Conservation (phyloP, 441 rosid genomes). For the Gossypium schwendimanii region DNA sequence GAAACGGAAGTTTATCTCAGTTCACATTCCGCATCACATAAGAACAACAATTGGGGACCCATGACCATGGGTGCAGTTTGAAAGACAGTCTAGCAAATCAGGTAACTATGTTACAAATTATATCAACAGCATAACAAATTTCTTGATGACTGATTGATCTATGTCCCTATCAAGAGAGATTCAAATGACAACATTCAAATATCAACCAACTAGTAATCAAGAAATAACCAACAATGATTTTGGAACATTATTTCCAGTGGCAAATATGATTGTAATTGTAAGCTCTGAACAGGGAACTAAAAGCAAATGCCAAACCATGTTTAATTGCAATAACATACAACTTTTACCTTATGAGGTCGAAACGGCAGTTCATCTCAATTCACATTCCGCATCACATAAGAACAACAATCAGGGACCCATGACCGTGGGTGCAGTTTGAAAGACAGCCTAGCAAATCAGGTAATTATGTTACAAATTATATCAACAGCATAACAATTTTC, state of each 20-base stretch:
- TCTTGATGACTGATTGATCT: neutral
- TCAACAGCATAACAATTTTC: neutral
- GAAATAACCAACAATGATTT: neutral
- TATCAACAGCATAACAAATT: neutral
- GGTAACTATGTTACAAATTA: neutral
- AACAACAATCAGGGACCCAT: neutral
- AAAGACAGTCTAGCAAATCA: neutral
- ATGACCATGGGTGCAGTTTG: no score
- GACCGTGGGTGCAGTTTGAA: no score
- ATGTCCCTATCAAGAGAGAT: neutral
- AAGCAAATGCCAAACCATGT: neutral
- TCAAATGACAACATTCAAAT: neutral
- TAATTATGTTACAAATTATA: neutral
- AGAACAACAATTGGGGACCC: neutral
- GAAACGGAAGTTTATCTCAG: neutral
- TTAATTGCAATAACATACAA: neutral
- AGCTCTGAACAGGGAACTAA: neutral
- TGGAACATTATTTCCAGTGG: neutral
- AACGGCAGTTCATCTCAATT: neutral
- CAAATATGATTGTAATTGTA: neutral
- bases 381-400: neutral
- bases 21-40: neutral
- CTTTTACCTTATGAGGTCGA: neutral
- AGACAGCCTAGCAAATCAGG: neutral
- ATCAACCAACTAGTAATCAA: neutral